These are phyloP conservation scores for Termitomyces sp. DNA, from an alignment of 768 basidiomycete species.

Conservation along the genomic window DNA sequence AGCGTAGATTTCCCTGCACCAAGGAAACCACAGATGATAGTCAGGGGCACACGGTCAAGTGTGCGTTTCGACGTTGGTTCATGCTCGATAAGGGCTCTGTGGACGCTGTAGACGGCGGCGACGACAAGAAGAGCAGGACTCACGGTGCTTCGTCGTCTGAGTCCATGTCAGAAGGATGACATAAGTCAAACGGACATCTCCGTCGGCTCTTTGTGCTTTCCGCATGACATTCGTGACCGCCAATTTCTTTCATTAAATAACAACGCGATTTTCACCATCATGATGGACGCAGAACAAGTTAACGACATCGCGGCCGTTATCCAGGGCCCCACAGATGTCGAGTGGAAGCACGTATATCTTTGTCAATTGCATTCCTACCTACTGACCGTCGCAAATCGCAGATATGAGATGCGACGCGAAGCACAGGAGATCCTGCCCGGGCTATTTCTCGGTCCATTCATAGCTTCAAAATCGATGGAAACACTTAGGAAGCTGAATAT, in stretches of 20 bases:
- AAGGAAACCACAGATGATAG: slow-evolving; percentile 92
- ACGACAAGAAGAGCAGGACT: slow-evolving; percentile 13
- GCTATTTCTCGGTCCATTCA: slow-evolving; percentile 81
- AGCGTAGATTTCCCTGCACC: slow-evolving; percentile 95
- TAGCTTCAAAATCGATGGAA: slow-evolving; percentile 78
- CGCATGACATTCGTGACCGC: background rate
- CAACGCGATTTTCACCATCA: slow-evolving; percentile 1
- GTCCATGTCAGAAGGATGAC: slow-evolving; percentile 28
- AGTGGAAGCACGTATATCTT: slow-evolving; percentile 65
- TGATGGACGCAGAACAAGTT: slow-evolving; percentile 19
- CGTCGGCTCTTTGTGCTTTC: background rate
- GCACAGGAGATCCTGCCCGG: slow-evolving; percentile 88
- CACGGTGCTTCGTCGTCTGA: slow-evolving; percentile 59
- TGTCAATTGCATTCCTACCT: background rate
- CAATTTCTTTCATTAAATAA: background rate
- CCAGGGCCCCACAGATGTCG: slow-evolving; percentile 75
- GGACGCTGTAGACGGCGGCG: background rate
- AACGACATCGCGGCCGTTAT: slow-evolving; percentile 54
- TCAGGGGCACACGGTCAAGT: slow-evolving; percentile 62
- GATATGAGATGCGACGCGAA: slow-evolving; percentile 94
- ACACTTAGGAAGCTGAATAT: slow-evolving; percentile 60
- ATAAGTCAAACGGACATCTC: slow-evolving; percentile 4
- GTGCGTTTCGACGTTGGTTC: slow-evolving; percentile 1
- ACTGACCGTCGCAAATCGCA: slow-evolving; percentile 18
- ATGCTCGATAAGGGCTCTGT: slow-evolving; percentile 23